phyloP scores from a whole-genome alignment of 768 basidiomycete species.

The Boletus coccyginus region DNA sequence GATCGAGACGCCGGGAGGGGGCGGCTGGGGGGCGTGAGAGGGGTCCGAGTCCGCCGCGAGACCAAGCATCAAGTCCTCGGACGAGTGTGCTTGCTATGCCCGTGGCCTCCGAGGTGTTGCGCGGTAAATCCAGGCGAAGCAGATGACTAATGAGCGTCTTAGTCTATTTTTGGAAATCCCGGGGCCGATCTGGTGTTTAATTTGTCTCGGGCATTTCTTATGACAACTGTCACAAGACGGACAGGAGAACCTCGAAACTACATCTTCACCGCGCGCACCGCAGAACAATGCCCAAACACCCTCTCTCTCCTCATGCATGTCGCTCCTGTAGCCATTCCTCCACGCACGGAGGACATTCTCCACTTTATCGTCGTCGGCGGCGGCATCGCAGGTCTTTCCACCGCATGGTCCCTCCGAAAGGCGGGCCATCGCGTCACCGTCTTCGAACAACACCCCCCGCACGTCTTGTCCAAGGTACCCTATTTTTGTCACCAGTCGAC shows the following conservation, averaged over 20 bases:
- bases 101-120: no score
- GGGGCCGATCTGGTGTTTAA: no score
- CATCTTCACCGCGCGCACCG: constrained; percentile 17
- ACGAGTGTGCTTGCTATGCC: no score
- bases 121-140: neutral
- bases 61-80: no score
- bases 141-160: neutral
- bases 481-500: no score
- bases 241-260: neutral
- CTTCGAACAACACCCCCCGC: constrained; percentile 44
- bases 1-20: constrained; percentile 89
- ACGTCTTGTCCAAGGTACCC: constrained; percentile 36
- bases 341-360: constrained; percentile 14
- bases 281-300: no score
- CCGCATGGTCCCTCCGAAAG: constrained; percentile 49
- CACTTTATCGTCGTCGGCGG: constrained; percentile 26
- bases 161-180: no score
- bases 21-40: constrained; percentile 66
- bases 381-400: constrained; percentile 49
- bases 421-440: constrained; percentile 58
- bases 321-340: constrained; percentile 2
- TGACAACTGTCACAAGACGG: neutral
- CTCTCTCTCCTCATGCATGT: constrained; percentile 4
- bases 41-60: neutral
- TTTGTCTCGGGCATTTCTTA: neutral